Evolutionary conservation across 805 yeast species (phyloP).

Genomic region (Jamesozyma rosinii): DNA sequence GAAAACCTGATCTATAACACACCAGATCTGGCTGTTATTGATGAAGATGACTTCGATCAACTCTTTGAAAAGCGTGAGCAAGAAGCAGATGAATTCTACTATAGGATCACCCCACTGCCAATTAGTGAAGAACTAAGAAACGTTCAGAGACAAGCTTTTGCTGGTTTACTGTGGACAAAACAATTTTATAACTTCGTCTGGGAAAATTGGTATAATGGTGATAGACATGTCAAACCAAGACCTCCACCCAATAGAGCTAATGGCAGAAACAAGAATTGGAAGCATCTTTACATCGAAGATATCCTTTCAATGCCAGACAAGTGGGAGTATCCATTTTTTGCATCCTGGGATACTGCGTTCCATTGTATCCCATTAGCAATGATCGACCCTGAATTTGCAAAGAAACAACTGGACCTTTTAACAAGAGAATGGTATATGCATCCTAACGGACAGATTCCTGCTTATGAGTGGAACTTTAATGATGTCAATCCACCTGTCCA

Average conservation of each 20-base stretch:
- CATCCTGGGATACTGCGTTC: conserved; percentile 96
- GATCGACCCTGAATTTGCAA: conserved; percentile 89
- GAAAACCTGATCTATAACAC: conserved; percentile 23
- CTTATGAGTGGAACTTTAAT: conserved; percentile 91
- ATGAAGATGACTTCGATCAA: conserved; percentile 67
- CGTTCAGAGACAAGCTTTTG: conserved; percentile 88
- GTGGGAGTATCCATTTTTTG: conserved; percentile 94
- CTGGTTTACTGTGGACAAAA: conserved; percentile 88
- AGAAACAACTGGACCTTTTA: conserved; percentile 73
- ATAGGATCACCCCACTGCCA: conserved; percentile 81
- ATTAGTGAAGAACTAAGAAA: conserved; percentile 69
- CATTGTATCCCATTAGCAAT: conserved; percentile 88
- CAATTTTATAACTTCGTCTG: conserved; percentile 84
- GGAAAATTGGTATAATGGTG: conserved; percentile 82
- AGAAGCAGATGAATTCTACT: conserved; percentile 89
- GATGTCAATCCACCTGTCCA: conserved; percentile 97
- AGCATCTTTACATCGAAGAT: conserved; percentile 80
- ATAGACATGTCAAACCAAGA: conserved; percentile 58
- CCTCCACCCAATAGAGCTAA: conserved; percentile 77
- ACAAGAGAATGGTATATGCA: conserved; percentile 97
- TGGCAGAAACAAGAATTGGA: conserved; percentile 84
- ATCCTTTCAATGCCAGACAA: conserved; percentile 85
- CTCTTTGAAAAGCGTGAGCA: conserved; percentile 62
- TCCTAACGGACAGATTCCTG: conserved; percentile 93
- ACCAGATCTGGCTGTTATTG: conserved; percentile 38